Evolutionary conservation across 208 protist genomes (phyloP).

Genomic region (Leishmania turanica): DNA sequence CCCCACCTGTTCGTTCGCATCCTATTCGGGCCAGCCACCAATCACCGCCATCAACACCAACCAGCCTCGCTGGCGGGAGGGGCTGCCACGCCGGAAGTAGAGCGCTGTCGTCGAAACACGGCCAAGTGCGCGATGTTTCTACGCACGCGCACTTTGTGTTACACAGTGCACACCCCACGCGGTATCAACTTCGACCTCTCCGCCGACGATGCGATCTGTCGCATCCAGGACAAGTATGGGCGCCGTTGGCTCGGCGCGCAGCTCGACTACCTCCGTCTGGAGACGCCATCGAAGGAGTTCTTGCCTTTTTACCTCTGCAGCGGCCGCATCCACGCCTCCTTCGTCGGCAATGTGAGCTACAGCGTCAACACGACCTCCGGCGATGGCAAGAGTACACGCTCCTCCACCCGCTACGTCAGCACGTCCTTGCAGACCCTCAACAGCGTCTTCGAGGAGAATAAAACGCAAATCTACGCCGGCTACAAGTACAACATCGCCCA

Average conservation of each 20-base stretch:
- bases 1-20: not conserved
- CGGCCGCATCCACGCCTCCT: conserved; percentile 57
- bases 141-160: conserved; percentile 14
- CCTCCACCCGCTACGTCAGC: conserved; percentile 34
- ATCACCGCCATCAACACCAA: not conserved
- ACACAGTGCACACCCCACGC: conserved; percentile 70
- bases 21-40: not conserved
- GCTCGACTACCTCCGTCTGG: conserved; percentile 56
- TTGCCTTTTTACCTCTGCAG: conserved; percentile 88
- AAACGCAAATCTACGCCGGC: conserved; percentile 86
- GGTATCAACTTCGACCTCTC: conserved; percentile 68
- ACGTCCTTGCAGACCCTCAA: conserved; percentile 59
- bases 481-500: conserved; percentile 92
- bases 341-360: conserved; percentile 61
- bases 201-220: conserved; percentile 47
- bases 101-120: not conserved
- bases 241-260: conserved; percentile 72
- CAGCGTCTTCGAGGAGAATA: conserved; percentile 71
- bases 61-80: not conserved
- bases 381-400: conserved; percentile 28
- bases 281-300: conserved; percentile 75
- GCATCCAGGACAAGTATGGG: conserved; percentile 59
- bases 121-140: conserved; percentile 43
- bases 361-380: conserved; percentile 22
- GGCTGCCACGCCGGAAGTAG: not conserved